Base-by-base conservation (phyloP, 176 grass and related monocot genomes). In the Coix lacrymajobi region DNA sequence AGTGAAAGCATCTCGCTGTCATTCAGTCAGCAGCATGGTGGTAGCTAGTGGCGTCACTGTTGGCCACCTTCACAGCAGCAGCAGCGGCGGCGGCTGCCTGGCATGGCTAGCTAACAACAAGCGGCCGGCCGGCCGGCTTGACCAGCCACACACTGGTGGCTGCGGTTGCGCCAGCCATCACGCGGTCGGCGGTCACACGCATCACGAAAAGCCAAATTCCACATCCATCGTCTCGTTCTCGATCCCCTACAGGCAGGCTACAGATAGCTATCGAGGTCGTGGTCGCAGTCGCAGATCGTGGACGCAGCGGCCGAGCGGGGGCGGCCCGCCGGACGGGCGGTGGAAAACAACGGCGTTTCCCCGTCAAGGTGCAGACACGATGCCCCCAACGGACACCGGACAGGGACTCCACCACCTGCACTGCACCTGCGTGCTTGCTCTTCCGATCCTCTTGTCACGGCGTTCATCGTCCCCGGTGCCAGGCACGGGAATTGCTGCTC, bases 41-140 rank as follows among this genome's bases (percentile, higher is more conserved):
- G 43, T 25, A 11, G 69, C 77, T 66, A 64, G 73, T 85, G 82
- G 71, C 77, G 48, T 88, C 73, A 49, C 77, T 77, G 71, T 81
- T 85, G 26, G 78, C 86, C 86, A 83, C 80, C 74, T 34, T 54
- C 80, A 15, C 43, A n/a, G 56, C 24, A 43, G 41, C 85, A 75
- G 19, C 52, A 24, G 17, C 28, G 5, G 41, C 28, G 0, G 8
- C 16, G 5, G 43, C 28, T 4, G 14, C 8, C 54, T n/a, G 20
- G 51, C 51, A 56, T 20, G 54, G 54, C 54, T 24, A 20, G 3
- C 14, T 0, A 46, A 3, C 9, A 20, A 37, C 9, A 20, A 37
- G 40, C 44, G 33, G 81, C 22, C 3, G 3, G 48, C 48, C 33
- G 33, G 33, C 4, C 33, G 3, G 43, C 48, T 68, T 87, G 24